Evolutionary conservation across 2,329 filamentous ascomycete species (phyloP), one percentile per base, ranked within the genome.

Genomic region (Hypoxylon sp.): DNA sequence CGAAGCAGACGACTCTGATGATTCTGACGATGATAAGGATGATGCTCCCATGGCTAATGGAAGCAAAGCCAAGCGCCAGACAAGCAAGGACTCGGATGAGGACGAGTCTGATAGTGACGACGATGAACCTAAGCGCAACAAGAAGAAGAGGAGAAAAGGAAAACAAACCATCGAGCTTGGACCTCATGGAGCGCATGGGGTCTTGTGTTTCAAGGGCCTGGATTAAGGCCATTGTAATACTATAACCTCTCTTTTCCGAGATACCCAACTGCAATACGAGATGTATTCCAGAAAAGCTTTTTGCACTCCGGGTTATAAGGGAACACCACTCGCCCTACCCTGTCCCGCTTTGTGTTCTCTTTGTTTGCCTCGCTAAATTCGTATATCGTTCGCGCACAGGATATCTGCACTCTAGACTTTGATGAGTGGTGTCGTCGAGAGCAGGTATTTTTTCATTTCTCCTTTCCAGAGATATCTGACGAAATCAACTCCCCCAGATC

Each of bases 101-200:
- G 64, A 68, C 20, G 76, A 74, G 5, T 75, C 76, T 34, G 75
- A 79, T 25, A 80, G 77, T 34, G 77, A 81, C 5, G 73, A 71
- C 21, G 74, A 78, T 31, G 68, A 63, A 26, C 57, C 69, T 17
- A 74, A 71, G 61, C 68, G 70, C 46, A 68, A 72, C 51, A 76
- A 71, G 66, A 80, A 75, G 66, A 79, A 74, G 65, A 70, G 69
- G 41, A 75, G 73, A 57, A 78, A 76, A 63, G 65, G 67, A 3
- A 73, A 75, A 54, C 70, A 42, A 3, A 60, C 61, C 32, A 70
- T 56, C 43, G 76, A 76, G 40, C 67, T 80, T 4, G 78, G 78
- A 2, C 75, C 76, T 8, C 76, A 75, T 69, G 78, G 78, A 13
- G 76, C 77, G 2, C 78, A 81, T 32, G 78, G 78, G 37, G 71